Conservation (phyloP, 108 stramenopile genomes). For the Mayamaea pseudoterrestris region DNA sequence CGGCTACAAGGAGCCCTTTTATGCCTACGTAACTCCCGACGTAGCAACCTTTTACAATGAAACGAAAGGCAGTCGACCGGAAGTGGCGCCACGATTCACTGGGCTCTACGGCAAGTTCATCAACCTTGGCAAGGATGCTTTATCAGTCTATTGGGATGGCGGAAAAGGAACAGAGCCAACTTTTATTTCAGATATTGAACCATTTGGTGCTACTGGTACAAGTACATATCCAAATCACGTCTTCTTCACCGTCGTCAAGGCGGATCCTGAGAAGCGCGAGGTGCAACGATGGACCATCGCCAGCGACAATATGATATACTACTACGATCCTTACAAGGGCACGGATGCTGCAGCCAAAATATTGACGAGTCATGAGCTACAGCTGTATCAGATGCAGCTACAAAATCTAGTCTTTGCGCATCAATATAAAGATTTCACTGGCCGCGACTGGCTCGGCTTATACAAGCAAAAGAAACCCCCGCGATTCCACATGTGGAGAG, state of each 20-base stretch:
- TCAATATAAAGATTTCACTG: constrained; percentile 27
- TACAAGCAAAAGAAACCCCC: constrained; percentile 21
- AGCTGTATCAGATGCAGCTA: constrained; percentile 30
- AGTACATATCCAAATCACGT: constrained; percentile 30
- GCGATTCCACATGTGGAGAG: constrained; percentile 33
- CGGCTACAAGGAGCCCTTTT: constrained; percentile 13
- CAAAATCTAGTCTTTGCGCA: constrained; percentile 30
- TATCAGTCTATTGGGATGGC: constrained; percentile 23
- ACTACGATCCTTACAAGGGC: constrained; percentile 44
- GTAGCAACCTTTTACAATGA: constrained; percentile 35
- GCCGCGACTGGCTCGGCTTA: constrained; percentile 30
- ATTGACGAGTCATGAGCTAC: constrained; percentile 14
- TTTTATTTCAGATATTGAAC: constrained; percentile 24
- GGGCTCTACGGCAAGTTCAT: constrained; percentile 35
- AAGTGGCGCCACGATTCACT: constrained; percentile 2
- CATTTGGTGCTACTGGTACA: constrained; percentile 33
- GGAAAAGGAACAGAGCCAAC: neutral
- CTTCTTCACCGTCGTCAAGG: constrained; percentile 24
- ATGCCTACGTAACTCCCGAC: constrained; percentile 29
- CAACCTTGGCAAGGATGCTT: constrained; percentile 21
- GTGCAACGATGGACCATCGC: constrained; percentile 11
- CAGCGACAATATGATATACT: constrained; percentile 28
- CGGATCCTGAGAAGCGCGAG: neutral
- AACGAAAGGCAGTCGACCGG: constrained; percentile 10
- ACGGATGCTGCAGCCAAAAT: constrained; percentile 26